A percentile compares a stretch with the other conserved stretches of the same genome.
These are phyloP conservation scores for Lentinula guzmanii DNA, from an alignment of 768 basidiomycete genomes.

Conservation along the genomic window DNA sequence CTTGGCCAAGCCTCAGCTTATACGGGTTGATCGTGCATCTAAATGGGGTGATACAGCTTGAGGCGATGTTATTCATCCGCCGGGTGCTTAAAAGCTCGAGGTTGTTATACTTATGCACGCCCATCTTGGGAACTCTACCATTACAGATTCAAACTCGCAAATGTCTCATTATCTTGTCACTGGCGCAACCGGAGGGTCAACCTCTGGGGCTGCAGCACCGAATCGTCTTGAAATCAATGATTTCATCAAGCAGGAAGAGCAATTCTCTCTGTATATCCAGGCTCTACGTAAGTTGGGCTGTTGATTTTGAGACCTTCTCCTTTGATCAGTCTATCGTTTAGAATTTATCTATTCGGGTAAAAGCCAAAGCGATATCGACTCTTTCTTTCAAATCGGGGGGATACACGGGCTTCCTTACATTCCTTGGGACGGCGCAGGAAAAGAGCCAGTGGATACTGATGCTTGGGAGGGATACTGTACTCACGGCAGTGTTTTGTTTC, in stretches of 20 bases:
- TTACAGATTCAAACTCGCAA: background rate
- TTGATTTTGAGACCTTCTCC: background rate
- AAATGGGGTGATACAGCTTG: background rate
- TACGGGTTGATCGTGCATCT: background rate
- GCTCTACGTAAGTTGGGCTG: slow-evolving; percentile 33
- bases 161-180: slow-evolving; percentile 15
- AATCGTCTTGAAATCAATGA: slow-evolving; percentile 39
- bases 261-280: slow-evolving; percentile 47
- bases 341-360: slow-evolving; percentile 22
- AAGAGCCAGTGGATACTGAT: slow-evolving; percentile 16
- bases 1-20: background rate
- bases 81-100: background rate
- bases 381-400: slow-evolving; percentile 40
- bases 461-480: slow-evolving; percentile 46
- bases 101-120: background rate
- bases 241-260: slow-evolving; percentile 33
- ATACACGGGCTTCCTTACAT: slow-evolving; percentile 48
- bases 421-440: slow-evolving; percentile 35
- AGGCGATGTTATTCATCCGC: background rate
- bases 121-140: background rate
- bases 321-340: slow-evolving; percentile 9
- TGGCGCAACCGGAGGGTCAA: slow-evolving; percentile 11
- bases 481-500: slow-evolving; percentile 49
- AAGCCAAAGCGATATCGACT: slow-evolving; percentile 23
- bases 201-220: slow-evolving; percentile 15